A percentile compares a stretch with the other conserved stretches of the same genome.
phyloP scores from a whole-genome alignment of 2,329 filamentous ascomycete species.

The Fulvia fulva region DNA sequence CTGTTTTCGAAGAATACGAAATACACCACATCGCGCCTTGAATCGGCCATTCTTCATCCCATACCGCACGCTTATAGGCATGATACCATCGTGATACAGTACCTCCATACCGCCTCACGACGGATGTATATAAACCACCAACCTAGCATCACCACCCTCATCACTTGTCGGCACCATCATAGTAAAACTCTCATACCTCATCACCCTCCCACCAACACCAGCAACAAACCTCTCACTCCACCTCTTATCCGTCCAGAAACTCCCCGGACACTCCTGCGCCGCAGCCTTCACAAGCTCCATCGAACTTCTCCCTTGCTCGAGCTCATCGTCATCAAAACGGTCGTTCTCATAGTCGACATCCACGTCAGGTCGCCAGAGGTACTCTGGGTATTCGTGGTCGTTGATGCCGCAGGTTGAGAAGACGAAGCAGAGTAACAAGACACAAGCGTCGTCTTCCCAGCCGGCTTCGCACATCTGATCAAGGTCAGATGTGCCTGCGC shows the following conservation, averaged over 20 bases:
- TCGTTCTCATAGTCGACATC: neutral
- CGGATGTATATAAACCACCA: slow-evolving; percentile 7
- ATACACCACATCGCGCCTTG: too few species aligned
- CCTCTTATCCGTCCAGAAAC: slow-evolving; percentile 5
- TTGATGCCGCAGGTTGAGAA: slow-evolving; percentile 4
- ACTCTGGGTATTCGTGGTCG: slow-evolving; percentile 2
- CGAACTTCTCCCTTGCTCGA: neutral
- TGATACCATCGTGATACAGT: too few species aligned
- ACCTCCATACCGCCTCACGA: too few species aligned
- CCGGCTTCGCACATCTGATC: slow-evolving; percentile 30
- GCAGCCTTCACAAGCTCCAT: slow-evolving; percentile 3
- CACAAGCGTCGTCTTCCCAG: slow-evolving; percentile 37
- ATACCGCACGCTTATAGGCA: too few species aligned
- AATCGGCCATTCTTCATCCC: too few species aligned
- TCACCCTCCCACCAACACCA: slow-evolving; percentile 3
- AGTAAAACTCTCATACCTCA: slow-evolving; percentile 6
- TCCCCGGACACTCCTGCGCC: neutral
- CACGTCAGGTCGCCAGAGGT: neutral
- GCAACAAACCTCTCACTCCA: slow-evolving; percentile 10
- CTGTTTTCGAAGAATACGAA: too few species aligned
- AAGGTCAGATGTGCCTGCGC: slow-evolving; percentile 29
- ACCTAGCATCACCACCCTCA: slow-evolving; percentile 6
- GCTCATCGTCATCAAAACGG: slow-evolving; percentile 1
- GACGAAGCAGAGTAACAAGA: slow-evolving; percentile 31
- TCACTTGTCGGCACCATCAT: slow-evolving; percentile 7